Evolutionary conservation across 176 grass and related monocot genomes (phyloP).

Genomic region (Musa troglodytarum): DNA sequence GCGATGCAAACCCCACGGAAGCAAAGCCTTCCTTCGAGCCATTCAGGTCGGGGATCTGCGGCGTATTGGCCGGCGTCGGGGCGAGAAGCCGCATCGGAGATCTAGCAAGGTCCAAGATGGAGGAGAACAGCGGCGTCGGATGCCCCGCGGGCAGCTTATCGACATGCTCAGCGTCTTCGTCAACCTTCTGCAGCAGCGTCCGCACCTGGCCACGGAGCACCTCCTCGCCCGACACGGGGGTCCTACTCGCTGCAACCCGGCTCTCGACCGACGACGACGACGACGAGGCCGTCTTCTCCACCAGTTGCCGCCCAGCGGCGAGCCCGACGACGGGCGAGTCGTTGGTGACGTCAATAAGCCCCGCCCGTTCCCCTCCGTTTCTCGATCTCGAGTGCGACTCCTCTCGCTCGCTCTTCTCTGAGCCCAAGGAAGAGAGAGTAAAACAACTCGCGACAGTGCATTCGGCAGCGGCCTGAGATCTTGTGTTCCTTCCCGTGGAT

Average conservation of each 20-base stretch:
- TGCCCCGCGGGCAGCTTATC: too few species aligned
- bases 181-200: constrained; percentile 71
- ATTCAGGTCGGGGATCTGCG: background rate
- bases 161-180: constrained; percentile 35
- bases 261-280: constrained; percentile 30
- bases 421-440: too few species aligned
- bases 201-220: constrained; percentile 75
- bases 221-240: constrained; percentile 70
- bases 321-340: constrained; percentile 84
- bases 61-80: constrained; percentile 73
- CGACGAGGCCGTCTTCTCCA: constrained; percentile 23
- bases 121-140: background rate
- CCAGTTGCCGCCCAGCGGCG: constrained; percentile 21
- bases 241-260: constrained; percentile 21
- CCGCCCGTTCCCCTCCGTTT: constrained; percentile 6
- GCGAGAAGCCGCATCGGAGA: constrained; percentile 66
- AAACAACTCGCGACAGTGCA: too few species aligned
- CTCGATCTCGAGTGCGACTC: background rate
- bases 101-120: constrained; percentile 33
- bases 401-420: constrained; percentile 21
- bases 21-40: background rate
- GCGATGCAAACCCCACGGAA: background rate
- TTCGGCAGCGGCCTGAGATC: constrained; percentile 17
- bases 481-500: constrained; percentile 39
- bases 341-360: constrained; percentile 78